Base-by-base conservation (phyloP, 1,284 basidiomycete species). In the Testicularia cyperi region DNA sequence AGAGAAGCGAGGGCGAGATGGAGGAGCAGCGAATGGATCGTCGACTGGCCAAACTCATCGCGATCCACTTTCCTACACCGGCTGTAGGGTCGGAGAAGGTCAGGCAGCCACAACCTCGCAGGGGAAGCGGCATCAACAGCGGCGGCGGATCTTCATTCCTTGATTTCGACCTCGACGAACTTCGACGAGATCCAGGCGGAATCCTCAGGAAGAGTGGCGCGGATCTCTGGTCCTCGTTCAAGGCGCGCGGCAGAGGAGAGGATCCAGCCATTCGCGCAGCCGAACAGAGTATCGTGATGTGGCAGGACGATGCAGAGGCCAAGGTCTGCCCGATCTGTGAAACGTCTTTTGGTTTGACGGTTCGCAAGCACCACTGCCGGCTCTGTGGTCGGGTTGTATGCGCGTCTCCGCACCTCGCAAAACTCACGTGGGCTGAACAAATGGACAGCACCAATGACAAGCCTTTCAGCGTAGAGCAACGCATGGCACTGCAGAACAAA, bases 351-450 rank as follows among this genome's bases (percentile, higher is more conserved):
- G 86, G 88, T 1, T 79, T 98, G 1, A 88, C 89, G 0, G 94
- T 91, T 53, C 85, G 94, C 14, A 95, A 95, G 78, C 94, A 98
- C 68, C 94, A 98, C 74, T 98, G 94, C 77, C 85, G 95, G 8
- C 80, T 97, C 6, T 98, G 94, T 66, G 94, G 94, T 0, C 82
- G 86, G 29, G 88, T 97, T 33, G 85, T 97, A 3, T 98, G 94
- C 72, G 88, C 92, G 1, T 81, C 95, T 2, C 91, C 92, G 1
- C 81, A 87, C 1, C 90, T 77, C 2, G 44, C 53, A 6, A 42
- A 48, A 0, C 24, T 48, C 21, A 41, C 45, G 9, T 58, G 49
- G 58, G 52, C 55, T 9, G 47, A 53, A n/a, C 49, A 49, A 12
- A 38, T 63, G 38, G 48, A 32, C 9, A 23, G 45, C 9, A 35